Base-by-base conservation (phyloP, 371 early-diverging fungal genomes). In the Encephalitozoon hellem region DNA sequence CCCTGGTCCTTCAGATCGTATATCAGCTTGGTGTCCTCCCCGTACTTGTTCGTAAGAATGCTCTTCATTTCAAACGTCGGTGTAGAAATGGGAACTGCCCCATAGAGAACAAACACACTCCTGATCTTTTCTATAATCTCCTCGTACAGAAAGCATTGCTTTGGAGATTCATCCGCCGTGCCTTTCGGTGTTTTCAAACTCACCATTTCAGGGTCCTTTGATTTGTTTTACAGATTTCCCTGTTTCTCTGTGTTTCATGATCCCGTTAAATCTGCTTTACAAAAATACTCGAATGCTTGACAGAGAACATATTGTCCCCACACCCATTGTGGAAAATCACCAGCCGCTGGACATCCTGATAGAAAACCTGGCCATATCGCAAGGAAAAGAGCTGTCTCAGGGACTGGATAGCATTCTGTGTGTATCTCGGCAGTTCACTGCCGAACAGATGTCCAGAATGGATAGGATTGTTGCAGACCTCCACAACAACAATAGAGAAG, bases 11-110 rank as follows among this genome's bases (percentile, higher is more conserved):
- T 90, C 59, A 98, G 87, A 82, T 98, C 95, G 80, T 94, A 98
- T 77, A 97, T 96, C 71, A 96, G 88, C 86, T 96, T 96, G 82
- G 90, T 89, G 88, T 98, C 99, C 84, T 98, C 99, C 32, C 97
- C 97, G 80, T 96, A 98, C 85, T 98, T 98, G 76, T 95, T 94
- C n/a, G 90, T 80, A 42, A 98, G 88, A 72, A 96, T 93, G 80
- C 94, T 94, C 47, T 92, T 94, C 67, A 96, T 89, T 84, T 99
- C 99, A 87, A 97, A 99, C 34, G 95, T 95, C 8, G 99, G 99
- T 0, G 99, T 99, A 75, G 97, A 96, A 73, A 99, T 94, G 0
- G 94, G 92, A 39, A 94, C 91, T 41, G 91, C 97, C 52, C 97
- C 96, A 86, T 97, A 95, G 72, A 88, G 88, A 83, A 94, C 91